Evolutionary conservation across 495 filamentous ascomycete genomes (phyloP).

Genomic region (Penicillium coprophilum): DNA sequence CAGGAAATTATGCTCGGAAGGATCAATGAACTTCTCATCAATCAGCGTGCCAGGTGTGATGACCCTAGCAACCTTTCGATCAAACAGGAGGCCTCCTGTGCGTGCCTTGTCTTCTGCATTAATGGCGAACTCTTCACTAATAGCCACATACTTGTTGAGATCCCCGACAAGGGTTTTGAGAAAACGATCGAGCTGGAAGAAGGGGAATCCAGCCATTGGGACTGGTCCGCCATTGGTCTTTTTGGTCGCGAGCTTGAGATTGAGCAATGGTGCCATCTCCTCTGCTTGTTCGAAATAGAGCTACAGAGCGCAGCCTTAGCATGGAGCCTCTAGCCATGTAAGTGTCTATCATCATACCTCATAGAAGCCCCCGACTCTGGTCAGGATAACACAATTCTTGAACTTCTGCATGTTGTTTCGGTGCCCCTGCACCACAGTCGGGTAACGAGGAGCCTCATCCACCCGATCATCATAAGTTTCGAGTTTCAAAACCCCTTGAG

Average conservation of each 20-base stretch:
- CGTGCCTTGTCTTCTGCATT: conserved; percentile 63
- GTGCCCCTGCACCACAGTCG: conserved; percentile 87
- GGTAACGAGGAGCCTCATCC: conserved; percentile 65
- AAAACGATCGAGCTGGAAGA: conserved; percentile 86
- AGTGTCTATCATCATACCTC: conserved; percentile 51
- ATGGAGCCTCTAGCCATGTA: not conserved
- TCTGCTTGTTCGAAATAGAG: conserved; percentile 94
- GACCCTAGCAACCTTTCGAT: conserved; percentile 79
- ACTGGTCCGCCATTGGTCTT: conserved; percentile 72
- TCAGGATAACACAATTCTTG: conserved; percentile 83
- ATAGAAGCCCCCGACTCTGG: conserved; percentile 91
- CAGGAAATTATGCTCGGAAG: conserved; percentile 87
- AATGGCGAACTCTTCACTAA: conserved; percentile 87
- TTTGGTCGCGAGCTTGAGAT: conserved; percentile 82
- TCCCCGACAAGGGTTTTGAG: conserved; percentile 92
- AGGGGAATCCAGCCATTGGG: conserved; percentile 92
- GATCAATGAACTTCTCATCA: conserved; percentile 95
- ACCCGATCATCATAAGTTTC: conserved; percentile 44
- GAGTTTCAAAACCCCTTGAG: conserved; percentile 57
- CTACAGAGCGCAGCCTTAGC: conserved; percentile 29
- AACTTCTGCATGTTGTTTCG: conserved; percentile 87
- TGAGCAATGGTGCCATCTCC: conserved; percentile 79
- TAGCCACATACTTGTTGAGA: conserved; percentile 82
- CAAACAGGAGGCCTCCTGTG: conserved; percentile 74
- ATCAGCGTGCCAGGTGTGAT: conserved; percentile 94